Percentiles rank a stretch among this genome's conserved stretches.
phyloP scores from a whole-genome alignment of 768 basidiomycete species.

The Boletus subparvulus region DNA sequence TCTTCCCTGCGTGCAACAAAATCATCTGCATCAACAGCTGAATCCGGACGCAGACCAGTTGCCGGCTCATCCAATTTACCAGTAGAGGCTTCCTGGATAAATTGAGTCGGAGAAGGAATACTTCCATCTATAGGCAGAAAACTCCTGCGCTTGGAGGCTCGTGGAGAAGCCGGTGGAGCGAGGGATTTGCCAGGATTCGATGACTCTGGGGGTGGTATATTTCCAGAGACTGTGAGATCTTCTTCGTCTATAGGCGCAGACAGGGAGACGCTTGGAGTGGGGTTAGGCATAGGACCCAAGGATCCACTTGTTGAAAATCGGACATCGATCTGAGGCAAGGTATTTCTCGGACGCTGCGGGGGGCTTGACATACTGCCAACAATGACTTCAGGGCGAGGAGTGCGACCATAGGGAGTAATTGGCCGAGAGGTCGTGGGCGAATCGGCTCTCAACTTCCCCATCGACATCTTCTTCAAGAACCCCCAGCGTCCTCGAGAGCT shows the following conservation, averaged over 20 bases:
- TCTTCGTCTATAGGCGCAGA: slow-evolving; percentile 26
- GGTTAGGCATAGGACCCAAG: slow-evolving; percentile 47
- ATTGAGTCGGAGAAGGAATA: slow-evolving; percentile 62
- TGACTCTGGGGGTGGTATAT: slow-evolving; percentile 2
- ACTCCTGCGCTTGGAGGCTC: slow-evolving; percentile 73
- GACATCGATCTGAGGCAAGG: slow-evolving; percentile 63
- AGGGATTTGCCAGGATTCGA: slow-evolving; percentile 34
- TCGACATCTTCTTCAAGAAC: slow-evolving; percentile 97
- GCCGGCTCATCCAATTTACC: slow-evolving; percentile 35
- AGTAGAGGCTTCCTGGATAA: slow-evolving; percentile 51
- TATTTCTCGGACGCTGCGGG: slow-evolving; percentile 36
- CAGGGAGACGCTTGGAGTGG: slow-evolving; percentile 33
- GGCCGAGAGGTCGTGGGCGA: slow-evolving; percentile 42
- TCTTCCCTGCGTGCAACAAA: slow-evolving; percentile 59
- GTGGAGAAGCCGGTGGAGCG: slow-evolving; percentile 42
- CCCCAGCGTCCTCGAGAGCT: slow-evolving; percentile 73
- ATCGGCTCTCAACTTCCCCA: slow-evolving; percentile 85
- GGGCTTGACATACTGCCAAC: slow-evolving; percentile 24
- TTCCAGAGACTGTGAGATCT: slow-evolving; percentile 4
- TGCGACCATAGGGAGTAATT: slow-evolving; percentile 32
- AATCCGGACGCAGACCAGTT: slow-evolving; percentile 41
- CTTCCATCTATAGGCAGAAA: slow-evolving; percentile 84
- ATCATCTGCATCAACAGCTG: slow-evolving; percentile 45
- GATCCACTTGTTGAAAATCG: slow-evolving; percentile 71
- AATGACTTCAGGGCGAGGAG: slow-evolving; percentile 12